phyloP scores from a whole-genome alignment of 2,329 filamentous ascomycete species.

The Dothistroma septosporum region DNA sequence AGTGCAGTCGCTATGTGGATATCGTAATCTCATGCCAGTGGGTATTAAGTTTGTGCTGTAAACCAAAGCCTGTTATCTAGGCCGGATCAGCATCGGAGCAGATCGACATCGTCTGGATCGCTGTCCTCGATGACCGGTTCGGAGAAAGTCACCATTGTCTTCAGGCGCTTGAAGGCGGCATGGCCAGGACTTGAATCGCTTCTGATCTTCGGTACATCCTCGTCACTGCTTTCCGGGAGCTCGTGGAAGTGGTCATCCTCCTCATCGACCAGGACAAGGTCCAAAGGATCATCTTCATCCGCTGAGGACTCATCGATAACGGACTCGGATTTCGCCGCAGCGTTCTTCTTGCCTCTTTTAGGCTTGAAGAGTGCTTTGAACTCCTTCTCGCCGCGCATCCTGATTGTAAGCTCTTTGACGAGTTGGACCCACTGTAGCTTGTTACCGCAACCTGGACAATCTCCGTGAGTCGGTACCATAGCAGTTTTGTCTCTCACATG shows the following conservation, averaged over 20 bases:
- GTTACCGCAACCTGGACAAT: slow-evolving; percentile 65
- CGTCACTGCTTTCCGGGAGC: slow-evolving; percentile 28
- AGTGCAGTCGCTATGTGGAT: not conserved
- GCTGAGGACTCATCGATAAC: slow-evolving; percentile 18
- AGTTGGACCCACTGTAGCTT: slow-evolving; percentile 68
- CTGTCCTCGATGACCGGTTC: slow-evolving; percentile 51
- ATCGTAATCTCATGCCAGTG: not conserved
- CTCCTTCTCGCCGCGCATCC: slow-evolving; percentile 66
- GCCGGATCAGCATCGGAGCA: slow-evolving; percentile 33
- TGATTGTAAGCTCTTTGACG: slow-evolving; percentile 75
- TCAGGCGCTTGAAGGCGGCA: slow-evolving; percentile 24
- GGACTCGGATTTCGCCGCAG: slow-evolving; percentile 12
- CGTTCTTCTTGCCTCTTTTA: slow-evolving; percentile 19
- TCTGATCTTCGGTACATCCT: slow-evolving; percentile 16
- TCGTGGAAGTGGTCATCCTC: slow-evolving; percentile 33
- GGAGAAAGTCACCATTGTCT: slow-evolving; percentile 26
- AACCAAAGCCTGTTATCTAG: not conserved
- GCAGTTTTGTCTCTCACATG: slow-evolving; percentile 35
- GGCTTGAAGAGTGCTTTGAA: slow-evolving; percentile 63
- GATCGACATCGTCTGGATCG: slow-evolving; percentile 49
- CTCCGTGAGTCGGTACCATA: slow-evolving; percentile 56
- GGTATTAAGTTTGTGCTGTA: not conserved
- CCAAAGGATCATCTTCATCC: slow-evolving; percentile 22
- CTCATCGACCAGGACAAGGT: slow-evolving; percentile 7
- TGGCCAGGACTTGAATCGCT: slow-evolving; percentile 24